Percentiles rank a stretch among this genome's conserved stretches.
Evolutionary conservation across 169 alveolate genomes (phyloP).

Genomic region (Plasmodium malariae): DNA sequence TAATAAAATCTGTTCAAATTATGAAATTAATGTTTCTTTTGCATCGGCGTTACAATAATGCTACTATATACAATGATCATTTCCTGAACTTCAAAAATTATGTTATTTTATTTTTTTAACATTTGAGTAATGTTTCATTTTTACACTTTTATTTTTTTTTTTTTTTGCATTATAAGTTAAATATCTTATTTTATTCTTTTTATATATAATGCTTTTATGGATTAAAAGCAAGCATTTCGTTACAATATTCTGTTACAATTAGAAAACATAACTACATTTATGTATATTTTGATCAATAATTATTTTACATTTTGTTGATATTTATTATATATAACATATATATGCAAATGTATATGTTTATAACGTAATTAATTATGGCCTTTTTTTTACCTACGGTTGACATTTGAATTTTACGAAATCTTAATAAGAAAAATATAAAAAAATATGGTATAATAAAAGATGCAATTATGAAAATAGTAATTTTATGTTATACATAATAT

Average conservation of each 20-base stretch:
- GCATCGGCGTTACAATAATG: no score
- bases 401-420: neutral
- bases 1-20: no score
- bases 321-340: neutral
- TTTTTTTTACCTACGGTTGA: neutral
- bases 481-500: neutral
- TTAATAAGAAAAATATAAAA: neutral
- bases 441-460: slow-evolving; percentile 10
- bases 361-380: no score
- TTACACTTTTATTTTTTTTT: no score
- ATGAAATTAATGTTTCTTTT: no score
- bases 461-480: neutral
- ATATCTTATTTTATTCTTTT: neutral
- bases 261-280: neutral
- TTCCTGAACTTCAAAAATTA: no score
- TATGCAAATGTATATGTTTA: neutral
- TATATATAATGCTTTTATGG: neutral
- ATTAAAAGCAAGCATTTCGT: no score
- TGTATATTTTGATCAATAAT: neutral
- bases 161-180: neutral
- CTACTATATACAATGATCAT: no score
- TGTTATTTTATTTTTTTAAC: no score
- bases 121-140: no score
- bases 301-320: neutral
- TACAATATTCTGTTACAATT: neutral